Evolutionary conservation across 768 basidiomycete genomes (phyloP), one percentile per base, ranked within the genome.

Genomic region (Agrocybe pediades): DNA sequence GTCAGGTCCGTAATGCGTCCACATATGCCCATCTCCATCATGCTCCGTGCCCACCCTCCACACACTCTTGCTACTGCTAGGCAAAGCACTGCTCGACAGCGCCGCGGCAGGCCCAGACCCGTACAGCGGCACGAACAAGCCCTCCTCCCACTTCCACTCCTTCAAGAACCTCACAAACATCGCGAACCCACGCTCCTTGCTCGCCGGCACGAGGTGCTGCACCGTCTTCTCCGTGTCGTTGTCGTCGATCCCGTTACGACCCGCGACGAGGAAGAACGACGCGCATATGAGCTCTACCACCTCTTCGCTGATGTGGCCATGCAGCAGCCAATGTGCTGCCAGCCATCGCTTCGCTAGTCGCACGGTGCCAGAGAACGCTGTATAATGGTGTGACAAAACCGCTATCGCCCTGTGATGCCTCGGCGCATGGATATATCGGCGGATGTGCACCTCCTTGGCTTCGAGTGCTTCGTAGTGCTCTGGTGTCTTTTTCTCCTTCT

Each of bases 291-390:
- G 74, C 68, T 99, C 97, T 29, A 92, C 81, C 0, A 83, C 86
- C 66, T 98, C 93, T 54, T 85, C 81, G 6, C 80, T 78, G 49
- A 98, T 75, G 60, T 92, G 88, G 0, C 77, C 70, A 3, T 81
- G 77, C 27, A 98, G 79, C 52, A 97, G 79, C 88, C 90, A 92
- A 65, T 99, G 97, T 6, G 88, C 76, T 0, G 90, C 85, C 49
- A 98, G 74, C 97, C 97, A 99, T 40, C 96, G 82, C 73, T 98
- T 96, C 46, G 91, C 82, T 15, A 98, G 78, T 33, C 97, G 80
- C 15, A 92, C 89, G 0, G 95, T 94, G 8, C 88, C 85, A 2
- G 92, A 79, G 68, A 86, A 97, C 9, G 94, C 90, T 0, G 83
- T 68, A 63, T 84, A 88, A 43, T 83, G 85, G 68, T 98, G 94